phyloP scores from a whole-genome alignment of 148 eudicot species.

The Rhododendron ferrugineum region DNA sequence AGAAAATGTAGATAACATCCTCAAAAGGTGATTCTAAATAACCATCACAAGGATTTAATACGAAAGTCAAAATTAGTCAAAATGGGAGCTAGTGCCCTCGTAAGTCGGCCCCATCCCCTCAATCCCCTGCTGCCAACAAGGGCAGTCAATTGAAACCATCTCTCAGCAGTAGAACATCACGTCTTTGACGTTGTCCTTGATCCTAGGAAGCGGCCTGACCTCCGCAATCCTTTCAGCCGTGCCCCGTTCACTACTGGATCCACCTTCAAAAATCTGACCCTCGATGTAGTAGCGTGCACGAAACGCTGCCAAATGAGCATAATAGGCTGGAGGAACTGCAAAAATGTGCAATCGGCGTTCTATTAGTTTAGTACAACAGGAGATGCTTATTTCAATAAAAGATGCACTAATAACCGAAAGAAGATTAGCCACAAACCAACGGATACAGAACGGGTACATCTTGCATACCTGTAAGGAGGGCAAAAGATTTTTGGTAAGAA shows the following conservation, averaged over 20 bases:
- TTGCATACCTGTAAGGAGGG: slow-evolving; percentile 50
- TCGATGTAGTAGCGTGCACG: slow-evolving; percentile 76
- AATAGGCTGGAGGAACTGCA: slow-evolving; percentile 84
- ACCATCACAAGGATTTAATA: too few relatives aligned
- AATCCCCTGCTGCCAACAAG: too few relatives aligned
- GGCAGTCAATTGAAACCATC: too few relatives aligned
- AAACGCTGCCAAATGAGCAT: slow-evolving; percentile 77
- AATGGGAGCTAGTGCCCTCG: too few relatives aligned
- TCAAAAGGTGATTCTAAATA: too few relatives aligned
- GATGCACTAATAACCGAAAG: not conserved
- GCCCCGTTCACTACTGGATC: slow-evolving; percentile 27
- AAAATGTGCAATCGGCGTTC: not conserved
- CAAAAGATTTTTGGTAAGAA: not conserved
- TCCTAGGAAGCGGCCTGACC: slow-evolving; percentile 32
- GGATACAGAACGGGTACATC: slow-evolving; percentile 91
- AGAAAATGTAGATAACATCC: too few relatives aligned
- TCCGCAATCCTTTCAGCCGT: slow-evolving; percentile 22
- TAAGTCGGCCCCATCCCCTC: too few relatives aligned
- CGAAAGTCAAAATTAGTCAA: too few relatives aligned
- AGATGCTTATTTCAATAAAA: not conserved
- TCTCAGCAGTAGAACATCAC: slow-evolving; percentile 68
- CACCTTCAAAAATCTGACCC: slow-evolving; percentile 39
- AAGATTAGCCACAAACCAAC: slow-evolving; percentile 40
- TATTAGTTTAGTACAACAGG: not conserved
- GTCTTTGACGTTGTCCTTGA: slow-evolving; percentile 47